Evolutionary conservation across 352 stramenopile genomes (phyloP), one percentile per base, ranked within the genome.

Genomic region (Phytophthora ohioensis): DNA sequence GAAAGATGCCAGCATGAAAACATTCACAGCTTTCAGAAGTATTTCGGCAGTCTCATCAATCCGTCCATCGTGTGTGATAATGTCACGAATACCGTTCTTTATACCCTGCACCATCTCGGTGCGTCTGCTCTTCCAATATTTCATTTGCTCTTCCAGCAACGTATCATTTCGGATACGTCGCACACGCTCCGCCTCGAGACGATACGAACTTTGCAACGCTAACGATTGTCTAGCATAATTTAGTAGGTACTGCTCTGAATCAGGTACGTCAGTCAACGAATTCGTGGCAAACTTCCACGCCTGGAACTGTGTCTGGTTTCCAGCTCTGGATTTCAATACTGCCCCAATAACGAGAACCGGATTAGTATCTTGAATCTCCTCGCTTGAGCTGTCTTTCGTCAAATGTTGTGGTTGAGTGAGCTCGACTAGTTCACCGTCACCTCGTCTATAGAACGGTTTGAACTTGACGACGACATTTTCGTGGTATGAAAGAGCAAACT

Each of bases 231-330:
- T 65, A 32, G 54, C 55, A n/a, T 73, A 1, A 13, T 61, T 13
- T 32, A 68, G 3, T 39, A 43, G 31, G 5, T 8, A n/a, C 7
- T 17, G 5, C n/a, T 17, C 43, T 36, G 15, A 4, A 12, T 49
- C 31, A 15, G 11, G 0, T 17, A 52, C 39, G 17, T 69, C 27
- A 9, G 13, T n/a, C 4, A 59, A n/a, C 38, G 31, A 57, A 8
- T 69, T 66, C 9, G 63, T 46, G 3, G 60, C 54, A 42, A 71
- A 54, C 15, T 71, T 75, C 67, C 67, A 75, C 8, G 38, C 42
- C 51, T 75, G 60, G n/a, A 70, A 62, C 38, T 59, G 41, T 2
- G 34, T 43, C 32, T 63, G 34, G 11, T 53, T 13, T 21, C 41
- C 36, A 34, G 4, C 8, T 15, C n/a, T 21, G 12, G 46, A 51